phyloP scores from a whole-genome alignment of 257 asterid genomes.

The Solanum paucissectum region DNA sequence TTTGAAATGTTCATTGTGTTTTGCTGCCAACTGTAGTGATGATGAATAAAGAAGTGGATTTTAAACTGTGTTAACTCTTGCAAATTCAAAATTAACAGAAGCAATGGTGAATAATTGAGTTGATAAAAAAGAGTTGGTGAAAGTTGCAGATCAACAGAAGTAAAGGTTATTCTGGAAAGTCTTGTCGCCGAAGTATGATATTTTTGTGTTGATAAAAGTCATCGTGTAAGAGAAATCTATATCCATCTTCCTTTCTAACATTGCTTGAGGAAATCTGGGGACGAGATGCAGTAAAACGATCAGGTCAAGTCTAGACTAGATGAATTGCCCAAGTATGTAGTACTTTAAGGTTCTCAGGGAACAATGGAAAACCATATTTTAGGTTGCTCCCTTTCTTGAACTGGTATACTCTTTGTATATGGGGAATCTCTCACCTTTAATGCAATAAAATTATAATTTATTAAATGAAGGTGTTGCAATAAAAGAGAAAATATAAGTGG shows the following conservation, averaged over 20 bases:
- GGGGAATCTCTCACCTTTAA: neutral
- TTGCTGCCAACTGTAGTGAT: neutral
- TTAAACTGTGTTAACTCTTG: neutral
- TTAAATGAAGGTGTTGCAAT: no score
- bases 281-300: neutral
- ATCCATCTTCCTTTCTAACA: neutral
- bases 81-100: neutral
- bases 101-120: neutral
- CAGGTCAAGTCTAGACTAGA: neutral
- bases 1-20: neutral
- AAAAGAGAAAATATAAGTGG: neutral
- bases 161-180: neutral
- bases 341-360: neutral
- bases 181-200: neutral
- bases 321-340: neutral
- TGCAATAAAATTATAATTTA: neutral
- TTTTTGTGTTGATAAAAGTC: neutral
- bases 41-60: neutral
- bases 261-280: neutral
- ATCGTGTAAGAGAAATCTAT: neutral
- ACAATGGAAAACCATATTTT: neutral
- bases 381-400: neutral
- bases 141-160: neutral
- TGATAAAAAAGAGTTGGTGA: neutral
- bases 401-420: neutral